Conservation (phyloP, 257 asterid species). For the Solanum chaucha region DNA sequence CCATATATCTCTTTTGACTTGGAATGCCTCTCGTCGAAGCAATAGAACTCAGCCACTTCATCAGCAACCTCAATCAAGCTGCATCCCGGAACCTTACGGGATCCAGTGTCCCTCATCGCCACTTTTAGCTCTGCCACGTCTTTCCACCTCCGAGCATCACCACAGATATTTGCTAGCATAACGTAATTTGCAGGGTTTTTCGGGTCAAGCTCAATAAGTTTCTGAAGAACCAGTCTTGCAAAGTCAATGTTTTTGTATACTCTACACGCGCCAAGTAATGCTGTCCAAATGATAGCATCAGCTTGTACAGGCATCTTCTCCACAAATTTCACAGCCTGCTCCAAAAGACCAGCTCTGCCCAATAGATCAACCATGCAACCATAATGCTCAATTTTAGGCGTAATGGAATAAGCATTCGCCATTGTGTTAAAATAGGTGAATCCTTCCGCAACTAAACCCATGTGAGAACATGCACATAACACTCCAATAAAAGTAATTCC, state of each 20-base stretch:
- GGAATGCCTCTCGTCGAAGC: constrained; percentile 62
- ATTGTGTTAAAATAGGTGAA: constrained; percentile 42
- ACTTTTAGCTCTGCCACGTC: constrained; percentile 54
- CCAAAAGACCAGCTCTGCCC: constrained; percentile 60
- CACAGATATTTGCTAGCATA: constrained; percentile 64
- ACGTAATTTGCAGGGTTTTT: constrained; percentile 63
- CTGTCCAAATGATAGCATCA: constrained; percentile 66
- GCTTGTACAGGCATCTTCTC: constrained; percentile 54
- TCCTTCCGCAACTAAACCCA: constrained; percentile 69
- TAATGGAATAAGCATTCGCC: constrained; percentile 31
- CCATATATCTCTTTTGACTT: constrained; percentile 42
- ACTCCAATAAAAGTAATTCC: constrained; percentile 66
- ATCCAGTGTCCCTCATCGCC: constrained; percentile 57
- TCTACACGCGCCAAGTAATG: constrained; percentile 63
- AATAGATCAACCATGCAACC: constrained; percentile 84
- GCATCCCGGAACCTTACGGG: constrained; percentile 58
- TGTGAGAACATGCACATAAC: constrained; percentile 70
- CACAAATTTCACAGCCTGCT: constrained; percentile 62
- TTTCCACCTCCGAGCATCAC: constrained; percentile 64
- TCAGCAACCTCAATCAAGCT: constrained; percentile 56
- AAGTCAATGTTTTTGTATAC: constrained; percentile 48
- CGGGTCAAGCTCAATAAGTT: constrained; percentile 65
- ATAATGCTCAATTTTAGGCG: constrained; percentile 62
- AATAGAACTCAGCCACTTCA: constrained; percentile 49
- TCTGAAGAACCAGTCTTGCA: constrained; percentile 54